Evolutionary conservation across 2,329 filamentous ascomycete species (phyloP).

Genomic region (Penicillium sp.): DNA sequence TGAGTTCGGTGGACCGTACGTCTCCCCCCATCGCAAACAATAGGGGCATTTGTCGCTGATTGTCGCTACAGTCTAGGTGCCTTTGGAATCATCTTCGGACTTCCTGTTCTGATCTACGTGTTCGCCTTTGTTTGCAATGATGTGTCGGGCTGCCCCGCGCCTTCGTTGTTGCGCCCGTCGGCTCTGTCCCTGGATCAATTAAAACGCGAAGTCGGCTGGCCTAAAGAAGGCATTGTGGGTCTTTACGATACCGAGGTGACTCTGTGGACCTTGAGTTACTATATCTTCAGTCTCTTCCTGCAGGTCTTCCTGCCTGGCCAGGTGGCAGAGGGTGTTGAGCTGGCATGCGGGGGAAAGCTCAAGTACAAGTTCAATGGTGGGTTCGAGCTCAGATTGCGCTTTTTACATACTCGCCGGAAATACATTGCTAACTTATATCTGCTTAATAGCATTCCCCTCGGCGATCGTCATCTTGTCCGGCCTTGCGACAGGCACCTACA

Average conservation of each 20-base stretch:
- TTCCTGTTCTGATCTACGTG: slow-evolving; percentile 78
- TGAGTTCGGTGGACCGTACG: slow-evolving; percentile 54
- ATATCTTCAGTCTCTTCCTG: slow-evolving; percentile 73
- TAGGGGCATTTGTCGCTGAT: slow-evolving; percentile 17
- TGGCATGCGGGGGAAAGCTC: slow-evolving; percentile 72
- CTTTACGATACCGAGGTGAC: slow-evolving; percentile 72
- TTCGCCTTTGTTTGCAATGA: slow-evolving; percentile 91
- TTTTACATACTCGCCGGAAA: slow-evolving; percentile 16
- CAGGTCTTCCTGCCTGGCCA: slow-evolving; percentile 77
- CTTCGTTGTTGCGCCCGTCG: slow-evolving; percentile 74
- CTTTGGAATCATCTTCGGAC: slow-evolving; percentile 74
- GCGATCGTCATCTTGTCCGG: slow-evolving; percentile 73
- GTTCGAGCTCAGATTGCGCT: neutral
- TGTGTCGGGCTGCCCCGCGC: slow-evolving; percentile 84
- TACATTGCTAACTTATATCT: neutral
- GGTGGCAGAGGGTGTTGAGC: slow-evolving; percentile 70
- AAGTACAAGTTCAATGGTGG: slow-evolving; percentile 81
- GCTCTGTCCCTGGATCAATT: slow-evolving; percentile 72
- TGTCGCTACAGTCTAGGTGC: slow-evolving; percentile 67
- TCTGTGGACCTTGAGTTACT: slow-evolving; percentile 76
- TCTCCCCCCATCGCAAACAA: slow-evolving; percentile 12
- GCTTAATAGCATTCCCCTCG: slow-evolving; percentile 69
- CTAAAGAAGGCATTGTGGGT: slow-evolving; percentile 68
- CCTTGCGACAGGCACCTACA: slow-evolving; percentile 72
- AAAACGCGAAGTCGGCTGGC: slow-evolving; percentile 83